Evolutionary conservation across 1,139 yeast genomes (phyloP).

Genomic region (Yamadazyma dushanensis): DNA sequence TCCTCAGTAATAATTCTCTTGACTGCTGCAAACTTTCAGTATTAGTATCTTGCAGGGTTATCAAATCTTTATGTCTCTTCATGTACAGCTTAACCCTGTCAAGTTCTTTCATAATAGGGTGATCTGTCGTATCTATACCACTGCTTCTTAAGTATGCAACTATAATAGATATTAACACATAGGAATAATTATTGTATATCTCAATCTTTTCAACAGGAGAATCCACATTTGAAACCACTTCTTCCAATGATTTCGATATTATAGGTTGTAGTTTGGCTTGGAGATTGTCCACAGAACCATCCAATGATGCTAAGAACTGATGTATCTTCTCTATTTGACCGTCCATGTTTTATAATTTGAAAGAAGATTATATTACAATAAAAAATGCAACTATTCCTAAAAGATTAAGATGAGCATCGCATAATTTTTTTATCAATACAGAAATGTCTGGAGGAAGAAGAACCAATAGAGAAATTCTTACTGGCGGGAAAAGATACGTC

Average conservation of each 20-base stretch:
- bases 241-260: constrained; percentile 36
- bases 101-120: constrained; percentile 70
- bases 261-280: constrained; percentile 32
- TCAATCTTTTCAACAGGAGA: constrained; percentile 39
- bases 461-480: constrained; percentile 78
- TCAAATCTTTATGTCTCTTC: constrained; percentile 53
- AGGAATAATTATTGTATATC: constrained; percentile 42
- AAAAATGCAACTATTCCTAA: constrained; percentile 1
- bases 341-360: constrained; percentile 34
- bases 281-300: constrained; percentile 31
- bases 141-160: constrained; percentile 60
- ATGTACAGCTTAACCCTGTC: constrained; percentile 68
- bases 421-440: constrained; percentile 4
- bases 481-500: constrained; percentile 85
- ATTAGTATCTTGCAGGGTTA: constrained; percentile 24
- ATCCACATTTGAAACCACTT: constrained; percentile 26
- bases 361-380: neutral
- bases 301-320: constrained; percentile 25
- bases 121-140: constrained; percentile 59
- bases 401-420: constrained; percentile 19
- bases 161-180: constrained; percentile 45
- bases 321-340: constrained; percentile 31
- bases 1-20: constrained; percentile 41
- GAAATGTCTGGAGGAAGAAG: constrained; percentile 19
- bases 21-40: constrained; percentile 25